Evolutionary conservation across 2,329 filamentous ascomycete genomes (phyloP).

Genomic region (Parasarocladium wereldwijsianum): DNA sequence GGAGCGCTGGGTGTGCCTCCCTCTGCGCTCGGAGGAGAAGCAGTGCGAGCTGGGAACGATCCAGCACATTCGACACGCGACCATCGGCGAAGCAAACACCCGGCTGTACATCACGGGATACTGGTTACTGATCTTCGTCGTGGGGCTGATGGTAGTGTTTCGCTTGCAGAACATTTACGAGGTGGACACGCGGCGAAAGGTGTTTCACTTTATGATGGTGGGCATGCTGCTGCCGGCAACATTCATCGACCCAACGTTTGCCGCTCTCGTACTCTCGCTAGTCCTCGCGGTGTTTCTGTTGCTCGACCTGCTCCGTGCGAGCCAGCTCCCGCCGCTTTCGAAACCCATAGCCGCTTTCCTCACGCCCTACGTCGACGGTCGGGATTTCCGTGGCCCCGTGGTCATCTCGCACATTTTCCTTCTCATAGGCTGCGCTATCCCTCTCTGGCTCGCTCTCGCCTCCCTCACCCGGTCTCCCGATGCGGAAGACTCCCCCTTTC

Average conservation of each 20-base stretch:
- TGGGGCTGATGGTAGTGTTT: constrained; percentile 63
- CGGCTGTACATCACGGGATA: constrained; percentile 65
- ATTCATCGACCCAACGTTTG: constrained; percentile 75
- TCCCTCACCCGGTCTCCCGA: constrained; percentile 52
- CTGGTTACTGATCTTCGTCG: constrained; percentile 52
- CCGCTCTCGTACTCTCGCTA: constrained; percentile 63
- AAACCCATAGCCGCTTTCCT: constrained; percentile 76
- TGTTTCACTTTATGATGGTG: constrained; percentile 98
- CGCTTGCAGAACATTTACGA: constrained; percentile 64
- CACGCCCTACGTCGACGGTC: constrained; percentile 84
- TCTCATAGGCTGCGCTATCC: constrained; percentile 86
- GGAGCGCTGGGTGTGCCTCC: constrained; percentile 62
- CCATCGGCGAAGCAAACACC: constrained; percentile 63
- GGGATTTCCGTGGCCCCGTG: constrained; percentile 84
- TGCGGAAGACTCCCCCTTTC: constrained; percentile 36
- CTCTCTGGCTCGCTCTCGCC: constrained; percentile 77
- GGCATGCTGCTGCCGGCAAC: constrained; percentile 82
- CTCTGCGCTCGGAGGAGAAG: constrained; percentile 24
- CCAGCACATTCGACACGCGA: constrained; percentile 46
- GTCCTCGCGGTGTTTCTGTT: constrained; percentile 75
- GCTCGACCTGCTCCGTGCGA: constrained; percentile 77
- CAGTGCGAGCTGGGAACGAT: constrained; percentile 42
- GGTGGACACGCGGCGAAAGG: constrained; percentile 89
- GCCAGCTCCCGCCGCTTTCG: constrained; percentile 79
- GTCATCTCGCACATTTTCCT: constrained; percentile 95